Conservation (phyloP, 1,284 basidiomycete genomes). For the Irpex sp. region DNA sequence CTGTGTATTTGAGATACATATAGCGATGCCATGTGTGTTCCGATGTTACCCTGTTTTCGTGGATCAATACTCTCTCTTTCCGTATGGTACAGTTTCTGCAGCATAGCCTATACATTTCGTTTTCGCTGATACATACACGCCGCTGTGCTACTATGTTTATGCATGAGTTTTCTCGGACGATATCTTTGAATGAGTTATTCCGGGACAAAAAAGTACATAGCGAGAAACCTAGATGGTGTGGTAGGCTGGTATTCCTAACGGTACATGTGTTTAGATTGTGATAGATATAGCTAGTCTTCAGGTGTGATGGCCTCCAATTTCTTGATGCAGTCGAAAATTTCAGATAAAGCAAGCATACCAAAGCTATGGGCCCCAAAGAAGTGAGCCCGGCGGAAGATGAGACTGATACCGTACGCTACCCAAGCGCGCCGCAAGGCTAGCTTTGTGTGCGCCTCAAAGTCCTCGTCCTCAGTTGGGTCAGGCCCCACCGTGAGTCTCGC, state of each 20-base stretch:
- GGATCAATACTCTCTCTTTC: background rate
- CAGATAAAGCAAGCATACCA: slow-evolving; percentile 49
- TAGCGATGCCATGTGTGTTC: background rate
- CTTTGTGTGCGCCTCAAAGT: background rate
- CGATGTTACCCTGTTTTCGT: background rate
- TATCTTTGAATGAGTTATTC: background rate
- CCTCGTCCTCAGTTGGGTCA: background rate
- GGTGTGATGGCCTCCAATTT: slow-evolving; percentile 23
- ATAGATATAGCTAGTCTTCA: background rate
- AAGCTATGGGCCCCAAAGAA: slow-evolving; percentile 54
- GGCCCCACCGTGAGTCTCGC: background rate
- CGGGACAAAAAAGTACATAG: background rate
- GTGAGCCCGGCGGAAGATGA: slow-evolving; percentile 23
- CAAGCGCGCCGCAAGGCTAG: slow-evolving; percentile 36
- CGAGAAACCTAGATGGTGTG: background rate
- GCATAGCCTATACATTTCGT: background rate
- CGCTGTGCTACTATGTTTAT: background rate
- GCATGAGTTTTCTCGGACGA: too few relatives aligned
- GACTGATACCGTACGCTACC: slow-evolving; percentile 44
- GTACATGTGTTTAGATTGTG: background rate
- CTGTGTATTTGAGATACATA: slow-evolving; percentile 6
- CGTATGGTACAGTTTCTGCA: background rate
- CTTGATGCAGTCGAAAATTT: slow-evolving; percentile 38
- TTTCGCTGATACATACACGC: background rate
- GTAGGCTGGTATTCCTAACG: background rate